Base-by-base conservation (phyloP, 441 rosid genomes). In the Rhodomyrtus psidioides region DNA sequence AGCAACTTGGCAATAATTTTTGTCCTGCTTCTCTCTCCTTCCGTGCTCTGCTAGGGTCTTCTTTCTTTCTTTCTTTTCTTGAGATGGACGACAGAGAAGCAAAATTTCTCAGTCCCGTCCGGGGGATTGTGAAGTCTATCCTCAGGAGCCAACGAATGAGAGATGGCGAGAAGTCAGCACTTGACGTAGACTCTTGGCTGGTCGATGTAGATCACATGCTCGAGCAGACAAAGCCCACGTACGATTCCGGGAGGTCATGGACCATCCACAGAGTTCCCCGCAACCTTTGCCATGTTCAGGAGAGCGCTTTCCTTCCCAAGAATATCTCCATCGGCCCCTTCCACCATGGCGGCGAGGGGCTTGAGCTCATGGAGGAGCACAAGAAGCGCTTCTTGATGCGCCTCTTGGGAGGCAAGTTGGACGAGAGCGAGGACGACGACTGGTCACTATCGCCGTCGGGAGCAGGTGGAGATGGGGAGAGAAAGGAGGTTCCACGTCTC, bases 301-400 rank as follows among this genome's bases (percentile, higher is more conserved):
- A 82, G 53, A 85, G 30, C 24, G 81, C 87, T 10, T 85, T 74
- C 30, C 57, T 81, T 16, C 87, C 9, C 23, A 85, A 85, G 39
- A 58, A 81, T 53, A 81, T 58, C 53, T 85, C 84, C 27, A 85
- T 81, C 30, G 87, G 87, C 14, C 87, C 84, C 55, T 85, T 57
- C 27, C 83, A 57, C 54, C 30, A 56, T 19, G 7, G 83, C 0
- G 53, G 2, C 55, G 1, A 49, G 53, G 9, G 83, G 28, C 27
- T 85, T 9, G 34, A 59, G 65, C 83, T 53, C 34, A 85, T 85
- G 87, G 83, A 85, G 58, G 39, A 85, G 28, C 87, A 85, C 79
- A 85, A 85, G 83, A 75, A 49, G 76, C 81, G 87, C 1, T 85
- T 55, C 56, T 30, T 81, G 56, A 27, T 85, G 75, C 58, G 87